A percentile compares a stretch with the other conserved stretches of the same genome.
Conservation (phyloP, 805 yeast genomes). For the Suhomyces sp. region DNA sequence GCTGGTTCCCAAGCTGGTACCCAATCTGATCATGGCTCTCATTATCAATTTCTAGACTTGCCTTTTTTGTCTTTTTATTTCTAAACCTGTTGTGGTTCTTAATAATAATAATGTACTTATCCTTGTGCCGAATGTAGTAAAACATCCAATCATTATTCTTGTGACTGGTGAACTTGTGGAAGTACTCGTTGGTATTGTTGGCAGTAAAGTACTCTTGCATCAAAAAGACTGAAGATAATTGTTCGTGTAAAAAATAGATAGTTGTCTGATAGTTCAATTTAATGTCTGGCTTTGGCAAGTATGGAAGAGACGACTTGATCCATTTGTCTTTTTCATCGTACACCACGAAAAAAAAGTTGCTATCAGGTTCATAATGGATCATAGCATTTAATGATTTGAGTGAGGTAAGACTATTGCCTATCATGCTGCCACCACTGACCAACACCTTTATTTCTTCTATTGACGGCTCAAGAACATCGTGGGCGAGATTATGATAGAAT, state of each 20-base stretch:
- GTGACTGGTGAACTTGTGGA: conserved; percentile 40
- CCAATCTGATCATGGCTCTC: conserved; percentile 28
- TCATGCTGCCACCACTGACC: conserved; percentile 15
- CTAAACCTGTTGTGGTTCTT: conserved; percentile 29
- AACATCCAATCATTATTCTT: conserved; percentile 42
- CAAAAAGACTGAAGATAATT: conserved; percentile 30
- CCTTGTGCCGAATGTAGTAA: conserved; percentile 31
- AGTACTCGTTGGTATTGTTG: conserved; percentile 28
- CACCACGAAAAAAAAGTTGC: conserved; percentile 37
- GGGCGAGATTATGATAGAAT: conserved; percentile 23
- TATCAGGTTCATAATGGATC: conserved; percentile 19
- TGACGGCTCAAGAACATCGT: conserved; percentile 16
- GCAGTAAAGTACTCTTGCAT: conserved; percentile 22
- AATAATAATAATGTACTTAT: conserved; percentile 32
- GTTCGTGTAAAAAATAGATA: conserved; percentile 42
- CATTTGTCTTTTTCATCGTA: conserved; percentile 23
- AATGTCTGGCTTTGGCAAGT: conserved; percentile 20
- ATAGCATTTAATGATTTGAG: conserved; percentile 22
- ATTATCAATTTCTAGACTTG: conserved; percentile 2
- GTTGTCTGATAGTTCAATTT: too few species aligned
- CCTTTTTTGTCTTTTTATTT: conserved; percentile 8
- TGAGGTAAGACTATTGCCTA: conserved; percentile 30
- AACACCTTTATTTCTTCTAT: conserved; percentile 21
- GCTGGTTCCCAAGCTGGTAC: conserved; percentile 19
- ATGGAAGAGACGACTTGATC: conserved; percentile 38